Evolutionary conservation across 139 green algal genomes (phyloP), one percentile per base, ranked within the genome.

Genomic region (Tetratostichococcus sp.): DNA sequence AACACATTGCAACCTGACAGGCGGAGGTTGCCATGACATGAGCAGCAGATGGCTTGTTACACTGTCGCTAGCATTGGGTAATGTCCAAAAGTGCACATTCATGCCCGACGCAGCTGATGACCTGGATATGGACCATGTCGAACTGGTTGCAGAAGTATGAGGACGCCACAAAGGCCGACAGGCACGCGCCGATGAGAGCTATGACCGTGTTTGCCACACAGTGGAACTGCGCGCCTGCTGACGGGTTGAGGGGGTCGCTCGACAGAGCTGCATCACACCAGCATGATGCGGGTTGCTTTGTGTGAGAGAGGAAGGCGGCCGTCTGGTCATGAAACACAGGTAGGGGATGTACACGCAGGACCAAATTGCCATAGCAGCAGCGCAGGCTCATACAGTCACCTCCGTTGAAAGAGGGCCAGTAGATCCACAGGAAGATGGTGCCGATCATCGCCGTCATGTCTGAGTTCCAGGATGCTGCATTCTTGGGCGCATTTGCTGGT

Each of bases 151-250:
- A 62, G 17, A 83, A 65, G 31, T 77, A 50, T 0, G 81, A 73
- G 0, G 72, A 82, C 21, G 79, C 75, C 1, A 62, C 71, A 76
- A 92, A 92, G 5, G 86, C 79, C 65, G 76, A 33, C 8, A 91
- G 22, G 25, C 71, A 80, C 0, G 84, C 79, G 28, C 76, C 76
- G 22, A 88, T 75, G 42, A 91, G 80, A 2, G 80, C 80, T 8
- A 91, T 28, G 22, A 90, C 57, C 6, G 87, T 92, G 82, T 92
- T 92, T 43, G 86, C 75, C 1, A 92, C 70, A 31, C 75, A 86
- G 58, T 82, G 67, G 74, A 84, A 84, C 75, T 88, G 83, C 4
- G 66, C 67, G 65, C 72, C 70, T 81, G 75, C 39, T 73, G 35
- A 0, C 43, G 50, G 50, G 50, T 62, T 62, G 14, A 62, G 50